Conservation (phyloP, 1,284 basidiomycete species). For the Mycena citricolor region DNA sequence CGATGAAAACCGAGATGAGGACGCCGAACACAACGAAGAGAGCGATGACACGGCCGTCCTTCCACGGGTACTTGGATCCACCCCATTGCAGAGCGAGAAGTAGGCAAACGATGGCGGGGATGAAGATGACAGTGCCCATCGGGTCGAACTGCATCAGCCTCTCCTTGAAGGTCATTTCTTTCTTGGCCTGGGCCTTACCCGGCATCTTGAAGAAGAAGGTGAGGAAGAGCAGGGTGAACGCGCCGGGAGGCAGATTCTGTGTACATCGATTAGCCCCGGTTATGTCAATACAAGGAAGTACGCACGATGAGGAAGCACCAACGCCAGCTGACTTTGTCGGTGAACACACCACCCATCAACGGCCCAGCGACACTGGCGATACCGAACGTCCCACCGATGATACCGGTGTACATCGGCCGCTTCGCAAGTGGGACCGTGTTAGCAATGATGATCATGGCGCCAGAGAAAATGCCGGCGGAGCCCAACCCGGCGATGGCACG, state of each 20-base stretch:
- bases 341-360: constrained; percentile 13
- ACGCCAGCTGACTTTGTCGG: constrained; percentile 19
- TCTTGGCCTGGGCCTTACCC: not conserved
- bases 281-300: not conserved
- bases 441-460: constrained; percentile 20
- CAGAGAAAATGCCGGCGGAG: constrained; percentile 20
- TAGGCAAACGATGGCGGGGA: constrained; percentile 18
- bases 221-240: constrained; percentile 18
- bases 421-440: constrained; percentile 15
- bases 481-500: constrained; percentile 24
- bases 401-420: constrained; percentile 7
- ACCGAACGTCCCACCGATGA: constrained; percentile 17
- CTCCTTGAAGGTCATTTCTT: constrained; percentile 6
- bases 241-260: constrained; percentile 6
- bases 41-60: constrained; percentile 16
- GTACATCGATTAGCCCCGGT: not conserved
- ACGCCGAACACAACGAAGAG: constrained; percentile 23
- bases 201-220: constrained; percentile 20
- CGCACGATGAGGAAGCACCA: constrained; percentile 15
- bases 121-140: constrained; percentile 17
- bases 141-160: constrained; percentile 21
- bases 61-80: constrained; percentile 21
- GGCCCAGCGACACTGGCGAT: constrained; percentile 19
- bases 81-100: constrained; percentile 26
- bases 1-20: constrained; percentile 17